These are phyloP conservation scores for Phytophthora sp. DNA, from an alignment of 352 stramenopile genomes.

Conservation along the genomic window DNA sequence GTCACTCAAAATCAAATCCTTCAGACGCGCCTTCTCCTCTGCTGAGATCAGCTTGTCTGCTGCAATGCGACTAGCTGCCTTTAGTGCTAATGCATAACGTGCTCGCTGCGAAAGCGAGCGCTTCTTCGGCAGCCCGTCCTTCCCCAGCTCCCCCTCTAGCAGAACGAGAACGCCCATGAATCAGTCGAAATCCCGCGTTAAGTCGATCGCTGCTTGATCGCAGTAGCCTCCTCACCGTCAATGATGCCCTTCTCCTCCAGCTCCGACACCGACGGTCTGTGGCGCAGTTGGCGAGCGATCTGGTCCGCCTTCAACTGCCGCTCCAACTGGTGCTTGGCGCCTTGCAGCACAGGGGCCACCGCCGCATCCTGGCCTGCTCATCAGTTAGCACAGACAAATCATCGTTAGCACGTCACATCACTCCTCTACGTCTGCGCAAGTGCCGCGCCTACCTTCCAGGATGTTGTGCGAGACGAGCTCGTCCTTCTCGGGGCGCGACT, in stretches of 20 bases:
- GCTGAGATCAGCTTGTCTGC: conserved; percentile 83
- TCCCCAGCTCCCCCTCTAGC: conserved; percentile 71
- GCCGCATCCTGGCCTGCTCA: conserved; percentile 42
- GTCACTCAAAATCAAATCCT: conserved; percentile 85
- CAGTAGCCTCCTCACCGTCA: conserved; percentile 45
- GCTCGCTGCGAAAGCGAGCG: conserved; percentile 61
- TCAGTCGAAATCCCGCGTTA: conserved; percentile 15
- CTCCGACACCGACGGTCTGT: conserved; percentile 71
- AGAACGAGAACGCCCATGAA: conserved; percentile 26
- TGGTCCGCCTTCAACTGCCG: conserved; percentile 75
- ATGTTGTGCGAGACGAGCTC: conserved; percentile 83
- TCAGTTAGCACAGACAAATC: neutral
- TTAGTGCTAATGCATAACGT: conserved; percentile 82
- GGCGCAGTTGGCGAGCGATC: conserved; percentile 68
- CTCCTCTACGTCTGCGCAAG: neutral
- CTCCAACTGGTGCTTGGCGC: conserved; percentile 74
- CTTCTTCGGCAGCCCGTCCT: conserved; percentile 52
- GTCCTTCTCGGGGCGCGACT: conserved; percentile 78
- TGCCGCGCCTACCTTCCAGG: conserved; percentile 47
- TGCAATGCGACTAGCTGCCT: conserved; percentile 76
- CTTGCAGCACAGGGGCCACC: conserved; percentile 72
- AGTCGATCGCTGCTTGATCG: conserved; percentile 3
- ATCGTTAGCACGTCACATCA: neutral
- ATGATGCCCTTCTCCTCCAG: conserved; percentile 83
- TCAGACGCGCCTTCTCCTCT: conserved; percentile 79